A percentile compares a stretch with the other conserved stretches of the same genome.
phyloP scores from a whole-genome alignment of 2,329 filamentous ascomycete species.

The Ophiosphaerella narmari region DNA sequence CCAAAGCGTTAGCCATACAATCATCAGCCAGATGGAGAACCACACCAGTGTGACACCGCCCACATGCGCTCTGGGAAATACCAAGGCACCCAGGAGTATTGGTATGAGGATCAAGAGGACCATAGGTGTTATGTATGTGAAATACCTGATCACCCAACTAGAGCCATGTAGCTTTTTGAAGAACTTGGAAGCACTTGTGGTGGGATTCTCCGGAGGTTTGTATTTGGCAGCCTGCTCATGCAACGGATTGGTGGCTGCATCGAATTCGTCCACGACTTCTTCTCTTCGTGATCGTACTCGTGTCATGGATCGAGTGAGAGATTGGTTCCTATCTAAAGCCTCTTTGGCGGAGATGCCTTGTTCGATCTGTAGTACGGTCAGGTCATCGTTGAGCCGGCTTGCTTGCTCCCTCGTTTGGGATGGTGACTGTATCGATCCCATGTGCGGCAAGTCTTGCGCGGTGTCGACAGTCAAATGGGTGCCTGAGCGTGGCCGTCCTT shows the following conservation, averaged over 20 bases:
- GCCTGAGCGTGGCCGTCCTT: conserved; percentile 33
- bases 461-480: conserved; percentile 57
- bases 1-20: conserved; percentile 92
- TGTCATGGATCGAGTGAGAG: conserved; percentile 52
- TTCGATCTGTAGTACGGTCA: conserved; percentile 68
- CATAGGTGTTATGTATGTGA: conserved; percentile 72
- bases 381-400: conserved; percentile 66
- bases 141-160: conserved; percentile 69
- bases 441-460: conserved; percentile 38
- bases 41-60: conserved; percentile 81
- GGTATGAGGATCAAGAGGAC: conserved; percentile 69
- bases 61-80: conserved; percentile 64
- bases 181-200: conserved; percentile 64
- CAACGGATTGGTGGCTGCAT: conserved; percentile 69
- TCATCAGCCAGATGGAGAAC: conserved; percentile 95
- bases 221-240: conserved; percentile 70
- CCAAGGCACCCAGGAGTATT: conserved; percentile 65
- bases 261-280: conserved; percentile 69
- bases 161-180: conserved; percentile 69
- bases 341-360: conserved; percentile 58
- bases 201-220: conserved; percentile 66
- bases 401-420: conserved; percentile 64
- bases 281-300: conserved; percentile 58
- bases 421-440: conserved; percentile 52
- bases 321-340: conserved; percentile 40